Conservation (phyloP, 805 yeast species). For the Candida maris region DNA sequence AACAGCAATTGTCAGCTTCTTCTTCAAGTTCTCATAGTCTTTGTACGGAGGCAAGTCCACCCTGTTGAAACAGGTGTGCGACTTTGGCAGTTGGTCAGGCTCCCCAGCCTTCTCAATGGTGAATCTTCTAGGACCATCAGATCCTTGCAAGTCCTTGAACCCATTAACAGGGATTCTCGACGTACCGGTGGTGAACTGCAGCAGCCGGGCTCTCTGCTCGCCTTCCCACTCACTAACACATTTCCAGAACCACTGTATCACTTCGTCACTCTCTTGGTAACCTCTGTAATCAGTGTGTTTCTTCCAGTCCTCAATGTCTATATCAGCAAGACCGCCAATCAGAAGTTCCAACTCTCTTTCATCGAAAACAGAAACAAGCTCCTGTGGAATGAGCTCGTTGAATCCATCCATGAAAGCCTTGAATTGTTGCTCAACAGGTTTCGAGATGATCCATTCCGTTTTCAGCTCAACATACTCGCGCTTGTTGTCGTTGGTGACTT, state of each 20-base stretch:
- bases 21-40: constrained; percentile 78
- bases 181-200: constrained; percentile 98
- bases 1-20: constrained; percentile 91
- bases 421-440: constrained; percentile 92
- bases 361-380: constrained; percentile 91
- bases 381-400: constrained; percentile 96
- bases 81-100: constrained; percentile 86
- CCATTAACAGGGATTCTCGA: constrained; percentile 99
- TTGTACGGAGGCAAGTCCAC: constrained; percentile 95
- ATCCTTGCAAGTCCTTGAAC: constrained; percentile 96
- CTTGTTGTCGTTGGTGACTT: constrained; percentile 92
- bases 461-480: constrained; percentile 92
- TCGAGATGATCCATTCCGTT: constrained; percentile 93
- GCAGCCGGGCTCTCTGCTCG: constrained; percentile 90
- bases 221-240: constrained; percentile 92
- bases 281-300: constrained; percentile 99
- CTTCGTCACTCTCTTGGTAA: constrained; percentile 93
- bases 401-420: constrained; percentile 96
- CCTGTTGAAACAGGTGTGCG: constrained; percentile 98
- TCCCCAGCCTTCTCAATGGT: constrained; percentile 99
- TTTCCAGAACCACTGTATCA: constrained; percentile 98
- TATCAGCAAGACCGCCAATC: constrained; percentile 97
- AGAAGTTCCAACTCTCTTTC: constrained; percentile 95
- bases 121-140: constrained; percentile 98
- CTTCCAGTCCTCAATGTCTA: constrained; percentile 98